Percentiles rank a stretch among this genome's conserved stretches.
Evolutionary conservation across 2,329 filamentous ascomycete species (phyloP).

Genomic region (Pezicula radicicola): DNA sequence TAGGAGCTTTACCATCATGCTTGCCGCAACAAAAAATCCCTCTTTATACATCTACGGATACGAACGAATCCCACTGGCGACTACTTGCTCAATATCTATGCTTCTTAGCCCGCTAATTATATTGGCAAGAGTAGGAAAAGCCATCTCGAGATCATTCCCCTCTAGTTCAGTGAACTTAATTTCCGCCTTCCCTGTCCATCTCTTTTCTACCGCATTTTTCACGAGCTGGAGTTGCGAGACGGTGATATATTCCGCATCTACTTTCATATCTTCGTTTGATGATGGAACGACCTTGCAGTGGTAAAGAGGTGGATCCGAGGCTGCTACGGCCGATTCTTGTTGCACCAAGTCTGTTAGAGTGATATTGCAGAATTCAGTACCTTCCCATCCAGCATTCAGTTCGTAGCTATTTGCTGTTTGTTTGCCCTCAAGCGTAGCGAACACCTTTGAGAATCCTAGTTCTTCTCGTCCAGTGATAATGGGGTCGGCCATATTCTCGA

Average conservation of each 20-base stretch:
- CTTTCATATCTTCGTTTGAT: background rate
- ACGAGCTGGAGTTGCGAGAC: background rate
- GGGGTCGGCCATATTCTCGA: slow-evolving; percentile 54
- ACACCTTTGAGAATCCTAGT: slow-evolving; percentile 53
- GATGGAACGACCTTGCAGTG: slow-evolving; percentile 1
- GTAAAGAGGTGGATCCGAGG: background rate
- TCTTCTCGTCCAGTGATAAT: slow-evolving; percentile 55
- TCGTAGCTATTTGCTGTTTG: slow-evolving; percentile 1
- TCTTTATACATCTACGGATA: background rate
- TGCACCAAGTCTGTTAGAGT: slow-evolving; percentile 3
- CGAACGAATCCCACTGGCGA: slow-evolving; percentile 6
- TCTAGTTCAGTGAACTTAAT: slow-evolving; percentile 12
- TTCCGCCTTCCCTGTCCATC: slow-evolving; percentile 9
- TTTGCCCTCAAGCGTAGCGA: slow-evolving; percentile 18
- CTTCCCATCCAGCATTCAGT: slow-evolving; percentile 16
- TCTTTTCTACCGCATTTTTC: slow-evolving; percentile 6
- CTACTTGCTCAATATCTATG: slow-evolving; percentile 9
- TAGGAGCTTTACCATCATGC: too few relatives aligned
- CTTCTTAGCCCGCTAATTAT: slow-evolving; percentile 13
- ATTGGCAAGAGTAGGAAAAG: slow-evolving; percentile 15
- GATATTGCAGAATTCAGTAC: slow-evolving; percentile 12
- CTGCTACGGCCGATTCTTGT: background rate
- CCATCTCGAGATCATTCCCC: slow-evolving; percentile 6
- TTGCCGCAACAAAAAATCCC: too few relatives aligned
- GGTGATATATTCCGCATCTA: background rate